A percentile compares a stretch with the other conserved stretches of the same genome.
Conservation (phyloP, 208 protist genomes). For the Leishmania braziliensis region DNA sequence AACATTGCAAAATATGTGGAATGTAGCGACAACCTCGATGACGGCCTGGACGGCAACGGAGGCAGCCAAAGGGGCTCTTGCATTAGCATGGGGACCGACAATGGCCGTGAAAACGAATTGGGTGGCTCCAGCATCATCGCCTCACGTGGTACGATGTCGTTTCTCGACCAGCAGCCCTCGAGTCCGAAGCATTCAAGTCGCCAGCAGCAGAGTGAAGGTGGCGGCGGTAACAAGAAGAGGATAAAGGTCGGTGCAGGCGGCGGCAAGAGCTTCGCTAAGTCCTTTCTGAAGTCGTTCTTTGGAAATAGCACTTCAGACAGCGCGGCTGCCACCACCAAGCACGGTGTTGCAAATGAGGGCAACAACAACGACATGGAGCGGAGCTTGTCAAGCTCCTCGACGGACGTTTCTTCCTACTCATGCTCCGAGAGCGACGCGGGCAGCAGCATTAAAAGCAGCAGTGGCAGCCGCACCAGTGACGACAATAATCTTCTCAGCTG, state of each 20-base stretch:
- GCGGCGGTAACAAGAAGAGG: neutral
- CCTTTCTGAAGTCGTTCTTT: slow-evolving; percentile 63
- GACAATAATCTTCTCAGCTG: neutral
- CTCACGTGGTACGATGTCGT: neutral
- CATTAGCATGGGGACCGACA: neutral
- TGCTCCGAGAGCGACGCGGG: slow-evolving; percentile 1
- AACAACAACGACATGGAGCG: slow-evolving; percentile 2
- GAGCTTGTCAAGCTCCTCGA: slow-evolving; percentile 9
- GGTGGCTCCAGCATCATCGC: neutral
- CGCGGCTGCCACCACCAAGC: slow-evolving; percentile 8
- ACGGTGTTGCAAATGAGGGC: slow-evolving; percentile 7
- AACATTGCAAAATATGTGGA: slow-evolving; percentile 18
- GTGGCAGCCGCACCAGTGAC: neutral
- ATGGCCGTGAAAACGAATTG: slow-evolving; percentile 12
- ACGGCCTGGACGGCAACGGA: neutral
- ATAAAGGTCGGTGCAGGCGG: neutral
- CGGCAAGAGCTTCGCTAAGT: slow-evolving; percentile 49
- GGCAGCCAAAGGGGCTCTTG: slow-evolving; percentile 15
- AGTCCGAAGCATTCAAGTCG: neutral
- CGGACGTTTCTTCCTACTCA: neutral
- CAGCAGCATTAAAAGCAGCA: neutral
- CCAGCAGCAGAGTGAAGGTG: neutral
- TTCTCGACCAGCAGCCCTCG: neutral
- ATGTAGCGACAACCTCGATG: neutral
- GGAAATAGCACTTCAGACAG: slow-evolving; percentile 19